Evolutionary conservation across 441 rosid species (phyloP).

Genomic region (Croton laevigatus): DNA sequence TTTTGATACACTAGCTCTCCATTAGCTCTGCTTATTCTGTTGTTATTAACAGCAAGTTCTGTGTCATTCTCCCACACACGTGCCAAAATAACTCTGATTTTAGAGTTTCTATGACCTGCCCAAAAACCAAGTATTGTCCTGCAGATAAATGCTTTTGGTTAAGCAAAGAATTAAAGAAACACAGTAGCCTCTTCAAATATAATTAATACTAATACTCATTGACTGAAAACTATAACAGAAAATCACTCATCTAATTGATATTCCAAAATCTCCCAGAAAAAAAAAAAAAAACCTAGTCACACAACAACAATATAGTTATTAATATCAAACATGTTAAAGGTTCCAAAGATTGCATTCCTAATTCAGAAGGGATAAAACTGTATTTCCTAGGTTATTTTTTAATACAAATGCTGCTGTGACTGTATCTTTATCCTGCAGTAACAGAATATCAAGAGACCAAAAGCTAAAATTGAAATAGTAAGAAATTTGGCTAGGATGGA

Average conservation of each 20-base stretch:
- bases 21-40: conserved; percentile 82
- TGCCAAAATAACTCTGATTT: conserved; percentile 89
- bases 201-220: not conserved
- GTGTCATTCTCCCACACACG: conserved; percentile 97
- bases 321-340: not conserved
- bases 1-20: conserved; percentile 87
- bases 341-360: not conserved
- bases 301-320: not conserved
- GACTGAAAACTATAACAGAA: not conserved
- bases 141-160: conserved; percentile 33
- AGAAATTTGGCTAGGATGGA: not conserved
- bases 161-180: not conserved
- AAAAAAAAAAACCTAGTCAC: not conserved
- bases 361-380: not conserved
- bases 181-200: not conserved
- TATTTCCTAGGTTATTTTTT: not conserved
- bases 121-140: conserved; percentile 93
- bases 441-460: not conserved
- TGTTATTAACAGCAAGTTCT: conserved; percentile 85
- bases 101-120: conserved; percentile 97
- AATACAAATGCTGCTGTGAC: not conserved
- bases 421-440: not conserved
- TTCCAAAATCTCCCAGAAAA: not conserved
- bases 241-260: not conserved
- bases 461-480: not conserved